Evolutionary conservation across 768 basidiomycete species (phyloP).

Genomic region (Cystofilobasidium capitatum): DNA sequence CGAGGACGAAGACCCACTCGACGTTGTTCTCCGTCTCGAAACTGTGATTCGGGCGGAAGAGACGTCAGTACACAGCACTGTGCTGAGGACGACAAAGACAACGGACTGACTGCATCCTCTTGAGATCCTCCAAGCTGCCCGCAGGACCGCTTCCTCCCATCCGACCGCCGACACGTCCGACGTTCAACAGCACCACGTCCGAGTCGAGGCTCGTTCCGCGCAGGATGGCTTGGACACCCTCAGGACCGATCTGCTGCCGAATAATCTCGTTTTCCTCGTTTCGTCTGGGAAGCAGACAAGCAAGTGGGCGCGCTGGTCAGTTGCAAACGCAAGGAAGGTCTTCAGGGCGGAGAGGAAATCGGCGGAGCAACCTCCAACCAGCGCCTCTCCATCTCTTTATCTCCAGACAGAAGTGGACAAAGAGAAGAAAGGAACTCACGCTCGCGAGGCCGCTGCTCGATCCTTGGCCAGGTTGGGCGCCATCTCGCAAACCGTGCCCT

Average conservation of each 20-base stretch:
- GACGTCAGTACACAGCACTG: neutral
- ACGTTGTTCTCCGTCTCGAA: neutral
- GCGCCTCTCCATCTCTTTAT: too few species aligned
- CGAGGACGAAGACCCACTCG: neutral
- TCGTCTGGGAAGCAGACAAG: neutral
- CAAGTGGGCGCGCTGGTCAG: too few species aligned
- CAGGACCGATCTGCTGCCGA: neutral
- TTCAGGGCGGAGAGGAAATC: neutral
- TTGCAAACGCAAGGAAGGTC: neutral
- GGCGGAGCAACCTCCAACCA: neutral
- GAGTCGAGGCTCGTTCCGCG: neutral
- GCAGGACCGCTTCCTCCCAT: neutral
- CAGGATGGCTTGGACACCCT: neutral
- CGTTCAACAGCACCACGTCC: neutral
- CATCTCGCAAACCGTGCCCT: neutral
- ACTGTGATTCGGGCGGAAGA: neutral
- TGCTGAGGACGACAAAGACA: neutral
- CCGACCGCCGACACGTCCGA: neutral
- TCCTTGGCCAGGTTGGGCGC: constrained; percentile 6
- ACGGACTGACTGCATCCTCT: neutral
- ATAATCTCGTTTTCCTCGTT: constrained; percentile 1
- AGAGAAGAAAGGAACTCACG: neutral
- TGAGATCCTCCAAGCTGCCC: neutral
- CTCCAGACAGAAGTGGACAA: neutral
- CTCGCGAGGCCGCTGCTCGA: neutral